These are phyloP conservation scores for Prunus mira DNA, from an alignment of 306 rosid genomes.

Conservation along the genomic window DNA sequence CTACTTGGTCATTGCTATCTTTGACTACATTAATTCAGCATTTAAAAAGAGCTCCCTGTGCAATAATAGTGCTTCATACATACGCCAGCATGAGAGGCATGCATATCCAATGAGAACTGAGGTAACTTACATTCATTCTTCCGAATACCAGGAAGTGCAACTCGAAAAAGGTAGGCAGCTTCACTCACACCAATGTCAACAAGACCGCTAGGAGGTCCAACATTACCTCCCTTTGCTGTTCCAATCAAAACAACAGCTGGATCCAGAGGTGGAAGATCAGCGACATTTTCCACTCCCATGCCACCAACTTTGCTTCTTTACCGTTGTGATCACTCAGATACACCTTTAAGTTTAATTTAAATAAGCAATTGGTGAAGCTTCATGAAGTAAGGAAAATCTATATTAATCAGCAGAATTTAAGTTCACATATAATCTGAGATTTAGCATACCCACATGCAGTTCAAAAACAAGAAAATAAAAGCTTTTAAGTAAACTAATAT, in stretches of 20 bases:
- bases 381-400: background rate
- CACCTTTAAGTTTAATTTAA: slow-evolving; percentile 4
- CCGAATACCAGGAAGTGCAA: slow-evolving; percentile 51
- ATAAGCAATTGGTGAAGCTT: background rate
- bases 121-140: slow-evolving; percentile 37
- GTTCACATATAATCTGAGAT: too few relatives aligned
- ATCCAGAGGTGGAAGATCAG: slow-evolving; percentile 27
- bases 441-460: background rate
- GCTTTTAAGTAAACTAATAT: too few relatives aligned
- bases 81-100: too few relatives aligned
- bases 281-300: slow-evolving; percentile 31
- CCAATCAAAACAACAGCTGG: slow-evolving; percentile 42
- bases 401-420: background rate
- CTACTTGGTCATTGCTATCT: background rate
- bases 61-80: background rate
- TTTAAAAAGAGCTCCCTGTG: background rate
- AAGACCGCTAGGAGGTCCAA: slow-evolving; percentile 45
- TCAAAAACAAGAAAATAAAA: too few relatives aligned
- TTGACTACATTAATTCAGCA: background rate
- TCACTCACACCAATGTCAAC: slow-evolving; percentile 56
- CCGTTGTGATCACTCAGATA: background rate
- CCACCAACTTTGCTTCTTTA: slow-evolving; percentile 3
- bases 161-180: slow-evolving; percentile 49
- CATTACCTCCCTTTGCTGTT: slow-evolving; percentile 45
- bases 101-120: background rate